Evolutionary conservation across 495 filamentous ascomycete genomes (phyloP), one percentile per base, ranked within the genome.

Genomic region (Aspergillus egyptiacus): DNA sequence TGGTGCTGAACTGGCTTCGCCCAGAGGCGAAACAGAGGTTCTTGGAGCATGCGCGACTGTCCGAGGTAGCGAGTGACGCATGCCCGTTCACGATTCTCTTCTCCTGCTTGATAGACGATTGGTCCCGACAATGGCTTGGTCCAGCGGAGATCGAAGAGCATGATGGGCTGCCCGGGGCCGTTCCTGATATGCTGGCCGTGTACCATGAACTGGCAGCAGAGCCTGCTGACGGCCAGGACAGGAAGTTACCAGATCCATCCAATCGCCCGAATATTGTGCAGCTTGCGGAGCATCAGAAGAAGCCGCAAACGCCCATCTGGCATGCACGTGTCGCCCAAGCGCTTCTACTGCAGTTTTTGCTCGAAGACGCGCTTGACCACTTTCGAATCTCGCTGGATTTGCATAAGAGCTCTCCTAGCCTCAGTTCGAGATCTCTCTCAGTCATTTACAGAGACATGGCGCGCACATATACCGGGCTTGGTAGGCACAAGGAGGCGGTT

Each of bases 321-420:
- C 36, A 50, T 33, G 35, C 37, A 8, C 25, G 48, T n/a, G 25
- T 50, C 24, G 48, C 22, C 10, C 48, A 50, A 28, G 48, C 37
- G 8, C 25, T 43, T 2, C 48, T 50, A 9, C 11, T 15, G 38
- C 35, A 42, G 8, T 2, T n/a, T 13, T 3, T 34, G 7, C 6
- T n/a, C 37, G 15, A 13, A 32, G 25, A 42, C 1, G 25, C 37
- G 15, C 10, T 34, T 34, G n/a, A 15, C 8, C n/a, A 34, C 4
- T 34, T 34, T 8, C n/a, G 8, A 10, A 34, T 15, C 3, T 2
- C 32, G 1, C 32, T 34, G 5, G 32, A 34, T 34, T 2, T 1
- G 4, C 32, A 34, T 17, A 14, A 34, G 2, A 34, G 8, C 15
- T 5, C 2, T 1, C 32, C 13, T 34, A 17, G n/a, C 14, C 8